phyloP scores from a whole-genome alignment of 2,329 filamentous ascomycete genomes.

The Aspergillus fumigatus region DNA sequence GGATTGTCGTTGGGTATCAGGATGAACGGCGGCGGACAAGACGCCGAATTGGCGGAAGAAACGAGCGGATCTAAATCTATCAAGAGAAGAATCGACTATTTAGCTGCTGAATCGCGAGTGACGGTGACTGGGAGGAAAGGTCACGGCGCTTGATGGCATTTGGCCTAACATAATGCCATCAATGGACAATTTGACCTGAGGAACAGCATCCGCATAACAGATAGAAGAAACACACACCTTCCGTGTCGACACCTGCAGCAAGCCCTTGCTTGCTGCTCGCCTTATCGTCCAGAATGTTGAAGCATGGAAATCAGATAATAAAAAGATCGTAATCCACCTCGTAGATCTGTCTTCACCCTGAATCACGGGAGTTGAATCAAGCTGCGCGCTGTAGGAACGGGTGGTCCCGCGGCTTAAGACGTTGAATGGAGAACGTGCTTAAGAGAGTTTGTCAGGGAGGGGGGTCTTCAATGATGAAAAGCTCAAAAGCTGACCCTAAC shows the following conservation, averaged over 20 bases:
- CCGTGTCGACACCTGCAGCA: slow-evolving; percentile 45
- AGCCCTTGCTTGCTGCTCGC: slow-evolving; percentile 45
- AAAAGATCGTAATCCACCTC: slow-evolving; percentile 24
- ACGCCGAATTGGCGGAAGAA: slow-evolving; percentile 36
- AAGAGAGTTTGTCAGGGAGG: background rate
- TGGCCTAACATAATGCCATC: background rate
- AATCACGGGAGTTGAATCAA: slow-evolving; percentile 4
- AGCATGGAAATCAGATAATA: slow-evolving; percentile 40
- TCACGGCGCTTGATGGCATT: background rate
- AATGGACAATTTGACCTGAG: slow-evolving; percentile 7
- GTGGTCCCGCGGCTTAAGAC: slow-evolving; percentile 1
- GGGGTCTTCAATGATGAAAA: slow-evolving; percentile 15
- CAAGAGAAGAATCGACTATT: slow-evolving; percentile 9
- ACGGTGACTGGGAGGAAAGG: background rate
- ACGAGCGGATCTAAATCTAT: slow-evolving; percentile 36
- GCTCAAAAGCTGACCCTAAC: slow-evolving; percentile 4
- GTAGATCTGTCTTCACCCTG: slow-evolving; percentile 18
- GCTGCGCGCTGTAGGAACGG: slow-evolving; percentile 4
- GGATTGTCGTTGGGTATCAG: slow-evolving; percentile 23
- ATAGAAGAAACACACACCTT: slow-evolving; percentile 31
- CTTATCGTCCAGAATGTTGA: slow-evolving; percentile 43
- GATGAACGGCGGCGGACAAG: slow-evolving; percentile 27
- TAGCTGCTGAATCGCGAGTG: slow-evolving; percentile 1
- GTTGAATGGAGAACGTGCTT: background rate
- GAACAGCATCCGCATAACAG: background rate